Percentiles rank a stretch among this genome's conserved stretches.
Evolutionary conservation across 352 stramenopile genomes (phyloP).

Genomic region (Globisporangium spinosum): DNA sequence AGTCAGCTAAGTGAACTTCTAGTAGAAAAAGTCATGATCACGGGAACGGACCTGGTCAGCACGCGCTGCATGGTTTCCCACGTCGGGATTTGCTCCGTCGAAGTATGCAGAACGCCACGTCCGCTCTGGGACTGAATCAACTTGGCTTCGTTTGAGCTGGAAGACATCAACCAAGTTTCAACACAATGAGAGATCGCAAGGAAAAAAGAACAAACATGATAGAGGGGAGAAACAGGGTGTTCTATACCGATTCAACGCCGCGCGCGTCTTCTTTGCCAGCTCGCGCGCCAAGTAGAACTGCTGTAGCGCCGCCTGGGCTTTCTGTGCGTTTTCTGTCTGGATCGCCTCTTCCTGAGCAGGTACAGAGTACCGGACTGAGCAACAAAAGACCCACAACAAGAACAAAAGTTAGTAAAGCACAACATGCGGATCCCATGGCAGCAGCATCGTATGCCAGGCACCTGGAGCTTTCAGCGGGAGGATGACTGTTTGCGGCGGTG

Average conservation of each 20-base stretch:
- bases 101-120: neutral
- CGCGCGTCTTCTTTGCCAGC: constrained; percentile 20
- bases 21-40: neutral
- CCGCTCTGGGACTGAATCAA: constrained; percentile 23
- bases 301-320: constrained; percentile 19
- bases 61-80: constrained; percentile 2
- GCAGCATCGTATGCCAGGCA: no score
- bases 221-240: no score
- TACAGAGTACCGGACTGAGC: constrained; percentile 19
- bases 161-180: neutral
- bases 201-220: no score
- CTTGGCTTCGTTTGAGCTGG: constrained; percentile 19
- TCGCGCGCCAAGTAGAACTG: constrained; percentile 24
- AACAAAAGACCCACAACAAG: neutral
- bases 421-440: no score
- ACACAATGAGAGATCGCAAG: neutral
- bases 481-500: constrained; percentile 14
- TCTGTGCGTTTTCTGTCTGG: constrained; percentile 20
- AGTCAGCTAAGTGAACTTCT: neutral
- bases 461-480: constrained; percentile 29
- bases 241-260: constrained; percentile 22
- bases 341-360: constrained; percentile 17
- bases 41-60: neutral
- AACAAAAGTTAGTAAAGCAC: no score
- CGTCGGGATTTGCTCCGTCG: neutral